phyloP scores from a whole-genome alignment of 441 rosid genomes.

The Theobroma grandiflorum region DNA sequence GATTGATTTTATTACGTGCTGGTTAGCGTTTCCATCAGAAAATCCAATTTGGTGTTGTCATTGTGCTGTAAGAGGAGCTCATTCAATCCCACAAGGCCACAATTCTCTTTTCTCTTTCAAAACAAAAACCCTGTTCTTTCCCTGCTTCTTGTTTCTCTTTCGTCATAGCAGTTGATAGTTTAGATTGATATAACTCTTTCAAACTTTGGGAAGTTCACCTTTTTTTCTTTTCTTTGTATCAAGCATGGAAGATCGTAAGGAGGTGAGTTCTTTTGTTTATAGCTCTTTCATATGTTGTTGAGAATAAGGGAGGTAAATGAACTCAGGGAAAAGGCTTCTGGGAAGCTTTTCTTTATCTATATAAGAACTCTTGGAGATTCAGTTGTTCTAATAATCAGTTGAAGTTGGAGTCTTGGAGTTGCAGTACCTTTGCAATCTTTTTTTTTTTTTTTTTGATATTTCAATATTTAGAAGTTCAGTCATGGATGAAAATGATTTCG shows the following conservation, averaged over 20 bases:
- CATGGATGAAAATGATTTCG: not conserved
- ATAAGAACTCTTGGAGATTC: not conserved
- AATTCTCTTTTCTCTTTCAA: not conserved
- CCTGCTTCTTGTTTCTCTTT: not conserved
- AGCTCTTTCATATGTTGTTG: not conserved
- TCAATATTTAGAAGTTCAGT: not conserved
- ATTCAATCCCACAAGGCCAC: not conserved
- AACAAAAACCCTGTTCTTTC: not conserved
- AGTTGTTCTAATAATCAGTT: not conserved
- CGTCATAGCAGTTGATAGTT: not conserved
- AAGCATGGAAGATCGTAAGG: conserved; percentile 69
- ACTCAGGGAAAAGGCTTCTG: not conserved
- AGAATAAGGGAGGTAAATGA: not conserved
- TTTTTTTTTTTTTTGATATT: not conserved
- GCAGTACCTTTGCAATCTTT: not conserved
- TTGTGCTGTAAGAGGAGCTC: conserved; percentile 27
- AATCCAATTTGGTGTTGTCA: conserved; percentile 26
- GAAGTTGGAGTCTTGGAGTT: conserved; percentile 8
- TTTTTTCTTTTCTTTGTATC: not conserved
- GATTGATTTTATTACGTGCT: conserved; percentile 1
- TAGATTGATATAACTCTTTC: not conserved
- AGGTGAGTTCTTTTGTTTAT: conserved; percentile 42
- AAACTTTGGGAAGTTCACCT: not conserved
- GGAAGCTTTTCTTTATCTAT: no score
- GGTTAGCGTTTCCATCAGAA: not conserved